These are phyloP conservation scores for Entomortierella parvispora DNA, from an alignment of 192 early-diverging fungal species.

Conservation along the genomic window DNA sequence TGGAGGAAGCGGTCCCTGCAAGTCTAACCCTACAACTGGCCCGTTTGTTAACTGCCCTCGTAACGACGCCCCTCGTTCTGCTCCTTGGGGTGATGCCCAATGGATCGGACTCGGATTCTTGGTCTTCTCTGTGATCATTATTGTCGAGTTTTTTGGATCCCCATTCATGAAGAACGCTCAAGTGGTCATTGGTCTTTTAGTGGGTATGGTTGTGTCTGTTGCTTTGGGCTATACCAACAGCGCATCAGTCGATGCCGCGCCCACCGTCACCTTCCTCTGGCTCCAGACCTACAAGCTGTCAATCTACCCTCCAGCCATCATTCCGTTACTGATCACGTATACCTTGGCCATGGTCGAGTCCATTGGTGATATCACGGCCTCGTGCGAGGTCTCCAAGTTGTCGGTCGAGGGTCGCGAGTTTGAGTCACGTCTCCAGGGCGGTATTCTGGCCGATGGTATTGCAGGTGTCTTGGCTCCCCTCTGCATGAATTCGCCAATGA, in stretches of 20 bases:
- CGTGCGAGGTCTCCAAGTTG: constrained; percentile 62
- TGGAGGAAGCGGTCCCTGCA: constrained; percentile 59
- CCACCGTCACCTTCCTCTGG: constrained; percentile 63
- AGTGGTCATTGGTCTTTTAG: constrained; percentile 59
- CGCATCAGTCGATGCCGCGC: constrained; percentile 53
- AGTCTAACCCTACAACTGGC: constrained; percentile 53
- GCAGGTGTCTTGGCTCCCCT: constrained; percentile 51
- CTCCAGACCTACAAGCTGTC: constrained; percentile 56
- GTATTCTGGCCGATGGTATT: constrained; percentile 62
- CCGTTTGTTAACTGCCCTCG: constrained; percentile 58
- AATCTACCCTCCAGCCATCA: constrained; percentile 60
- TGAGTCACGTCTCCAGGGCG: constrained; percentile 64
- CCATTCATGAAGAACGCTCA: constrained; percentile 66
- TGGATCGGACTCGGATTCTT: constrained; percentile 62
- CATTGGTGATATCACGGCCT: constrained; percentile 66
- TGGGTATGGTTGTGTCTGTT: constrained; percentile 62
- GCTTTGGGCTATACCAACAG: constrained; percentile 60
- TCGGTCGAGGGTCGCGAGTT: constrained; percentile 63
- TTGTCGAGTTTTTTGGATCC: constrained; percentile 64
- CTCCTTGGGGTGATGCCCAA: constrained; percentile 60
- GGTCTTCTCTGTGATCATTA: constrained; percentile 59
- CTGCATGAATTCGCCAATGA: constrained; percentile 61
- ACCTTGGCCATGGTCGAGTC: constrained; percentile 58
- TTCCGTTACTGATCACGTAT: constrained; percentile 60
- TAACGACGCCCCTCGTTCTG: constrained; percentile 57